These are phyloP conservation scores for Cystofilobasidium bisporidii DNA, from an alignment of 768 basidiomycete genomes.

Conservation along the genomic window DNA sequence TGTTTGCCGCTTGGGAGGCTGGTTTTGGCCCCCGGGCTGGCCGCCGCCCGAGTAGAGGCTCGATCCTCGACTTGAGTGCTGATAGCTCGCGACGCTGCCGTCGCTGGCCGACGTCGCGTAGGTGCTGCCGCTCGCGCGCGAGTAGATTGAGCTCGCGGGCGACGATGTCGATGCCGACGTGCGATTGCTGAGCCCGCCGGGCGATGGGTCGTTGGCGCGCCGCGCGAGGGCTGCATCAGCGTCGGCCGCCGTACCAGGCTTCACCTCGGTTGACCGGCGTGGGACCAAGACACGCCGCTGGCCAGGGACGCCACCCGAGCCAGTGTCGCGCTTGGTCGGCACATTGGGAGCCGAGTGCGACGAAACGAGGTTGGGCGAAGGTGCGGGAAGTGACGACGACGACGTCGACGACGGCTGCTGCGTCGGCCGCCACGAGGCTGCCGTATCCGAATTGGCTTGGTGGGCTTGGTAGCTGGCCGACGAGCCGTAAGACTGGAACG, in stretches of 20 bases:
- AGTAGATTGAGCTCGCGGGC: slow-evolving; percentile 24
- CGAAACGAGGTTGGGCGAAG: no score
- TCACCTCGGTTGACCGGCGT: slow-evolving; percentile 6
- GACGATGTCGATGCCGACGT: slow-evolving; percentile 61
- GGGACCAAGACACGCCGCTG: slow-evolving; percentile 9
- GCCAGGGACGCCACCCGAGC: slow-evolving; percentile 17
- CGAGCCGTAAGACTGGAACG: background rate
- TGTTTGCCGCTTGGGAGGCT: slow-evolving; percentile 27
- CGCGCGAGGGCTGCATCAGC: background rate
- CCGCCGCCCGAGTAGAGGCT: slow-evolving; percentile 11
- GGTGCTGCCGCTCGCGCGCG: slow-evolving; percentile 9
- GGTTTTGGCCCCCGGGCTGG: background rate
- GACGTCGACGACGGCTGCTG: background rate
- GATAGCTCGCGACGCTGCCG: slow-evolving; percentile 9
- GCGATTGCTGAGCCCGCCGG: slow-evolving; percentile 12
- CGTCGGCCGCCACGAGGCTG: slow-evolving; percentile 11
- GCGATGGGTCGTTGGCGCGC: slow-evolving; percentile 15
- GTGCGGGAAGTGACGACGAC: background rate
- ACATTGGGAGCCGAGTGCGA: slow-evolving; percentile 8
- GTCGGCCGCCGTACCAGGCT: background rate
- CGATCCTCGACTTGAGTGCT: slow-evolving; percentile 16
- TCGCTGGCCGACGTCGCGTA: slow-evolving; percentile 20
- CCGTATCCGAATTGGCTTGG: slow-evolving; percentile 8
- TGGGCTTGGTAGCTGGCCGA: slow-evolving; percentile 6
- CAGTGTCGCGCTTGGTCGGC: slow-evolving; percentile 8